phyloP scores from a whole-genome alignment of 305 asterid genomes.

The Rubia tinctorum region DNA sequence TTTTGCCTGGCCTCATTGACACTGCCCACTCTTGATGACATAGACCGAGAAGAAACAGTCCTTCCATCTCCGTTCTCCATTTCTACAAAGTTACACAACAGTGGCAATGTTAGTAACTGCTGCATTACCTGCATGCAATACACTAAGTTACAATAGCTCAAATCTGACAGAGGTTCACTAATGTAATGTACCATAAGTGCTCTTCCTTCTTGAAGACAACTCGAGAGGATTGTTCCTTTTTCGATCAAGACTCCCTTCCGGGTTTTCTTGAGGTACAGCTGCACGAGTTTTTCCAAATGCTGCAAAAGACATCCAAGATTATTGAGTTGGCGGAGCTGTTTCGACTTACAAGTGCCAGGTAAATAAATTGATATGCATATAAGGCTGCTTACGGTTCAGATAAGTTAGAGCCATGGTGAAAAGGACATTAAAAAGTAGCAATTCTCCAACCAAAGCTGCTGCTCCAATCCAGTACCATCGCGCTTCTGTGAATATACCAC shows the following conservation, averaged over 20 bases:
- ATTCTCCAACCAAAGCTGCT: slow-evolving; percentile 66
- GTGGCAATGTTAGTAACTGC: not conserved
- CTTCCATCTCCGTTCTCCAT: slow-evolving; percentile 32
- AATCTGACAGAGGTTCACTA: not conserved
- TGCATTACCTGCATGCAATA: not conserved
- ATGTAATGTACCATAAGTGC: slow-evolving; percentile 30
- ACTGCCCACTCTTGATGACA: slow-evolving; percentile 58
- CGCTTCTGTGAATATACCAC: slow-evolving; percentile 69
- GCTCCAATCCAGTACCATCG: slow-evolving; percentile 95
- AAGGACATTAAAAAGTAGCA: slow-evolving; percentile 58
- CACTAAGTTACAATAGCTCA: not conserved
- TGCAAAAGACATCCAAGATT: slow-evolving; percentile 28
- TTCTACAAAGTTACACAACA: slow-evolving; percentile 22
- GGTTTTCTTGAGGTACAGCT: slow-evolving; percentile 48
- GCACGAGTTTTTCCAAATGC: slow-evolving; percentile 78
- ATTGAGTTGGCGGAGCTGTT: not conserved
- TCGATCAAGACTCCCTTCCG: slow-evolving; percentile 41
- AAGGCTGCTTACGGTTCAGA: slow-evolving; percentile 68
- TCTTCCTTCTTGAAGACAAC: slow-evolving; percentile 31
- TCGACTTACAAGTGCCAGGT: not conserved
- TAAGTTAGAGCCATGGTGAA: slow-evolving; percentile 64
- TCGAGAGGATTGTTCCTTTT: slow-evolving; percentile 36
- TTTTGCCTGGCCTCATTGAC: slow-evolving; percentile 31
- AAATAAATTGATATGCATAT: not conserved
- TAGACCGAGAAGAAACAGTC: slow-evolving; percentile 44